Evolutionary conservation across 106 monocot species (phyloP).

Genomic region (Triglochin maritima): DNA sequence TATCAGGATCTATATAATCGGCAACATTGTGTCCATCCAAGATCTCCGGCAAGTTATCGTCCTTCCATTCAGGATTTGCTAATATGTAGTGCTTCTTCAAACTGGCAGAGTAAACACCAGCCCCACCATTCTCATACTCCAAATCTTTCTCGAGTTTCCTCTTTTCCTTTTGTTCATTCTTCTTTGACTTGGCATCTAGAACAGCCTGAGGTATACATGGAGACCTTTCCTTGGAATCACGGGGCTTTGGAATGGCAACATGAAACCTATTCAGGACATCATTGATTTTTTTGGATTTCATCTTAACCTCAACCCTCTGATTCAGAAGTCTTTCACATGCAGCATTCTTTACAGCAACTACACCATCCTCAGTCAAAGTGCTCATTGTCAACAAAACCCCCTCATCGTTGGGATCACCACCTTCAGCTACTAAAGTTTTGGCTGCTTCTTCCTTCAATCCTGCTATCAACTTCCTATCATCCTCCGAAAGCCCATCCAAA

Average conservation of each 20-base stretch:
- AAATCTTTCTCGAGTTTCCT: constrained; percentile 81
- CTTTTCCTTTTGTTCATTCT: constrained; percentile 38
- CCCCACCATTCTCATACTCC: constrained; percentile 91
- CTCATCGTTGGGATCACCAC: constrained; percentile 52
- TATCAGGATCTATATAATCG: constrained; percentile 87
- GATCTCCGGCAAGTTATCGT: constrained; percentile 87
- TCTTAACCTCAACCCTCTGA: constrained; percentile 77
- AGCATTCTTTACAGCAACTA: constrained; percentile 83
- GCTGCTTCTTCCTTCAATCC: constrained; percentile 84
- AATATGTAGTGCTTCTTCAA: constrained; percentile 80
- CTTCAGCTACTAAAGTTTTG: constrained; percentile 48
- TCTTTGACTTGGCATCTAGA: constrained; percentile 53
- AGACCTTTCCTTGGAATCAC: constrained; percentile 82
- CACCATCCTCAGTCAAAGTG: constrained; percentile 80
- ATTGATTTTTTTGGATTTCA: constrained; percentile 96
- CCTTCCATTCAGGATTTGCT: constrained; percentile 88
- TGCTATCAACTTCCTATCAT: constrained; percentile 77
- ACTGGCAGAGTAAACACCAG: constrained; percentile 94
- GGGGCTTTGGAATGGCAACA: constrained; percentile 85
- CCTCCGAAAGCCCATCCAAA: constrained; percentile 64
- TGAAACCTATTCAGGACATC: constrained; percentile 83
- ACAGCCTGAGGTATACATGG: constrained; percentile 78
- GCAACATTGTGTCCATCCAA: constrained; percentile 90
- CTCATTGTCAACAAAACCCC: constrained; percentile 74
- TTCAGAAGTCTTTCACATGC: constrained; percentile 83